Conservation (phyloP, 176 grass and related monocot species). For the Zoysia japonica region DNA sequence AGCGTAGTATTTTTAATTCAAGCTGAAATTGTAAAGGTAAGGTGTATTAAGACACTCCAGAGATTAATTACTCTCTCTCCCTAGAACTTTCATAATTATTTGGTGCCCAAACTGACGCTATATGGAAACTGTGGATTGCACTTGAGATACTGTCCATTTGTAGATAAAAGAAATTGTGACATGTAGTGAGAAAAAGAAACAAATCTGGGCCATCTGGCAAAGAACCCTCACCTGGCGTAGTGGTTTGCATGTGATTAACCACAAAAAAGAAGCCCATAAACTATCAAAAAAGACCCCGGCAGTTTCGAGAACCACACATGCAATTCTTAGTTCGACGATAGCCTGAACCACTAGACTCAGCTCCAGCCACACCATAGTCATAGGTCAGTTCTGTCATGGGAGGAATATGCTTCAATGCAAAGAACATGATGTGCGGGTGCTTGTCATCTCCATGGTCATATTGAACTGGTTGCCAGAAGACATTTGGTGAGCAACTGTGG, state of each 20-base stretch:
- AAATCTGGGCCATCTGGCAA: conserved; percentile 5
- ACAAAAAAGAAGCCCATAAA: not conserved
- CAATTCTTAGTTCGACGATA: conserved; percentile 56
- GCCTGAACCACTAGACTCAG: conserved; percentile 29
- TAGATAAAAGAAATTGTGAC: not conserved
- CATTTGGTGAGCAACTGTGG: conserved; percentile 80
- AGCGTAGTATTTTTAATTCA: not conserved
- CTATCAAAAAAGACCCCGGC: conserved; percentile 58
- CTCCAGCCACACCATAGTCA: conserved; percentile 57
- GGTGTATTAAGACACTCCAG: not conserved
- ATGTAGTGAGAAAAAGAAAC: conserved; percentile 14
- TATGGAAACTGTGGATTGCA: not conserved
- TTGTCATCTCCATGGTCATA: conserved; percentile 73
- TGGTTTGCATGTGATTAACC: conserved; percentile 32
- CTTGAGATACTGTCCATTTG: conserved; percentile 1
- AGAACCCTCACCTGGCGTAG: conserved; percentile 21
- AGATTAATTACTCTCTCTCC: not conserved
- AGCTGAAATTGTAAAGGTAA: not conserved
- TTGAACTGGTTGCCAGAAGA: conserved; percentile 85
- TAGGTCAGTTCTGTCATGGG: conserved; percentile 81
- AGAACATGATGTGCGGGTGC: conserved; percentile 66
- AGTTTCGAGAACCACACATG: conserved; percentile 61
- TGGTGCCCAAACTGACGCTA: not conserved
- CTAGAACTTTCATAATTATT: not conserved
- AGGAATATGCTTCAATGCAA: conserved; percentile 35